These are phyloP conservation scores for Scortechinia acanthostroma DNA, from an alignment of 2,329 filamentous ascomycete genomes.

Conservation along the genomic window DNA sequence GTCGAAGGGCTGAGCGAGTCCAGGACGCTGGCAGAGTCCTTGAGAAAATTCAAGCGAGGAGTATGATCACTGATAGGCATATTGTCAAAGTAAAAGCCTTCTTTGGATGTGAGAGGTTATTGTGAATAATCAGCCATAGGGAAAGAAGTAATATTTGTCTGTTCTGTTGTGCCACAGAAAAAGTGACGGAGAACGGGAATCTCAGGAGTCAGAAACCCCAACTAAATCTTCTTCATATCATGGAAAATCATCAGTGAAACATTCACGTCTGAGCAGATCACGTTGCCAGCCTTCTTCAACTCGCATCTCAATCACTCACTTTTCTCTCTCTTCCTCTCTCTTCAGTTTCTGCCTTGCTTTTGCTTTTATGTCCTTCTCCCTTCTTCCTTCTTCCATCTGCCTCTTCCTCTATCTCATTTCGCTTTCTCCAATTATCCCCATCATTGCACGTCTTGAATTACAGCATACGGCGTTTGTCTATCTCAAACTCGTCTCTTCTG, in stretches of 20 bases:
- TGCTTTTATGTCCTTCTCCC: background rate
- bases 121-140: background rate
- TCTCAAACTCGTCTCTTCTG: too few species aligned
- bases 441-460: too few species aligned
- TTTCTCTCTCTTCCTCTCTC: background rate
- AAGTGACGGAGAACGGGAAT: background rate
- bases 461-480: too few species aligned
- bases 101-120: background rate
- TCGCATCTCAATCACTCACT: too few species aligned
- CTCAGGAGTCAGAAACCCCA: background rate
- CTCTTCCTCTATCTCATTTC: too few species aligned
- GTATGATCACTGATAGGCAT: conserved; percentile 12
- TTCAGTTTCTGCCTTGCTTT: background rate
- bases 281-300: too few species aligned
- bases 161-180: background rate
- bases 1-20: conserved; percentile 22
- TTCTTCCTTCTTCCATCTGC: background rate
- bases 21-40: conserved; percentile 20
- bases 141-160: background rate
- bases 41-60: conserved; percentile 22
- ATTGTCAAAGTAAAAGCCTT: conserved; percentile 7
- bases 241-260: too few species aligned
- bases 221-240: background rate
- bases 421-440: too few species aligned
- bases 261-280: too few species aligned